These are phyloP conservation scores for Blastocystis sp. DNA, from an alignment of 352 stramenopile species.

Conservation along the genomic window DNA sequence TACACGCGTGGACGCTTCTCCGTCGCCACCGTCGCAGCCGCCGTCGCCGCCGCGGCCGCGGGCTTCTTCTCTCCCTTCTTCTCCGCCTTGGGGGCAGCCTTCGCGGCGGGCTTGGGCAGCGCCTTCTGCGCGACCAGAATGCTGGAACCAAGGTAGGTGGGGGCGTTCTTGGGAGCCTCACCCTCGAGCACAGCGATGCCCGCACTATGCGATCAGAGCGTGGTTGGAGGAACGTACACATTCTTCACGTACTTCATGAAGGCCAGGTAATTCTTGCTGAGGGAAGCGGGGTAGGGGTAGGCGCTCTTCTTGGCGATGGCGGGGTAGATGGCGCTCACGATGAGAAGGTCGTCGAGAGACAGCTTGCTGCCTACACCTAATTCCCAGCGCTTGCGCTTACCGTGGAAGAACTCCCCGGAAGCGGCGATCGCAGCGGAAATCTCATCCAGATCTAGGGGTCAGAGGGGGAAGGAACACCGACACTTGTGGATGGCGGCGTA, in stretches of 20 bases:
- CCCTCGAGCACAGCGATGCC: conserved; percentile 35
- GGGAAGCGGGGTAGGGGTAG: conserved; percentile 44
- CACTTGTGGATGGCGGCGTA: conserved; percentile 36
- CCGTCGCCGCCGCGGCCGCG: neutral
- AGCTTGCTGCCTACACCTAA: conserved; percentile 13
- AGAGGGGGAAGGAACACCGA: neutral
- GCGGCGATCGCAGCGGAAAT: conserved; percentile 12
- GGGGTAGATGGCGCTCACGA: conserved; percentile 47
- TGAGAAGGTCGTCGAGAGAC: conserved; percentile 64
- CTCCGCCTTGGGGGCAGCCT: neutral
- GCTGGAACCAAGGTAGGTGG: conserved; percentile 14
- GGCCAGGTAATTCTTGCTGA: conserved; percentile 36
- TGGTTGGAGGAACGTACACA: neutral
- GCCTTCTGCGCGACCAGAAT: conserved; percentile 39
- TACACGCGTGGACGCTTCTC: conserved; percentile 23
- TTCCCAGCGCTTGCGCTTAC: neutral
- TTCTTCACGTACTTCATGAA: conserved; percentile 70
- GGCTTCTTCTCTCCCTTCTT: conserved; percentile 26
- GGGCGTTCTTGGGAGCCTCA: conserved; percentile 58
- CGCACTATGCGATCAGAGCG: neutral
- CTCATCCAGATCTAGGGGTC: conserved; percentile 44
- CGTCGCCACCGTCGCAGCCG: conserved; percentile 12
- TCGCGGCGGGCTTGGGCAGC: neutral
- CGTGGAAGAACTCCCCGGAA: conserved; percentile 18
- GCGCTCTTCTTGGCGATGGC: conserved; percentile 64